Base-by-base conservation (phyloP, 2,329 filamentous ascomycete species). In the Pseudogymnoascus sp. region DNA sequence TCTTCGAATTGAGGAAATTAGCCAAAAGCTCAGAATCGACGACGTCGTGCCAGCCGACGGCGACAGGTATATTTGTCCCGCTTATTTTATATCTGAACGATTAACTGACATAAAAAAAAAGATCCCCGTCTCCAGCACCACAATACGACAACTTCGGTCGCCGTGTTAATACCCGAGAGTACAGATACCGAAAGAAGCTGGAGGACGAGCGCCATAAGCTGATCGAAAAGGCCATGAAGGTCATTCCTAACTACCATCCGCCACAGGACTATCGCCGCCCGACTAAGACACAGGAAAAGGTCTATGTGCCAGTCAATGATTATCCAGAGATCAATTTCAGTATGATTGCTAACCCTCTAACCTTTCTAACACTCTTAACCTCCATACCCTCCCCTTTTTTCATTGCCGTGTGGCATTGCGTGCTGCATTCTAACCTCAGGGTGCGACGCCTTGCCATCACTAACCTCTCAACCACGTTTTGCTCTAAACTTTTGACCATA, bases 301-400 rank as follows among this genome's bases (percentile, higher is more conserved):
- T 99, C 89, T 99, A 99, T 78, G 95, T 99, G 78, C 95, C 95
- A 77, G 95, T 99, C 82, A 99, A 99, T 86, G 95, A 99, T 80
- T 99, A 99, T 78, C 95, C 95, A 84, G 95, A 99, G 80, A 98
- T 99, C 88, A 99, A 99, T 89, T 99, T 99, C 91, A 99, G 95
- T 99, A 97, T 93, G 93, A 93, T 95, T 93, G 89, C 93, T 96
- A 96, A 96, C 91, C 92, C 91, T 92, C 87, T 88, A 89, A 90
- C 87, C 82, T 78, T 83, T 84, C 87, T 89, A 88, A 89, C 78
- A 74, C 73, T 74, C 72, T 69, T 73, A 67, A 65, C 59, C 67
- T 66, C 16, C 75, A 73, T 65, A 80, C 78, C 81, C 76, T 79
- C 71, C 72, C 72, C 69, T 72, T 70, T 76, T 79, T 75, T 72